These are phyloP conservation scores for Albifimbria verrucaria DNA, from an alignment of 2,329 filamentous ascomycete species.

Conservation along the genomic window DNA sequence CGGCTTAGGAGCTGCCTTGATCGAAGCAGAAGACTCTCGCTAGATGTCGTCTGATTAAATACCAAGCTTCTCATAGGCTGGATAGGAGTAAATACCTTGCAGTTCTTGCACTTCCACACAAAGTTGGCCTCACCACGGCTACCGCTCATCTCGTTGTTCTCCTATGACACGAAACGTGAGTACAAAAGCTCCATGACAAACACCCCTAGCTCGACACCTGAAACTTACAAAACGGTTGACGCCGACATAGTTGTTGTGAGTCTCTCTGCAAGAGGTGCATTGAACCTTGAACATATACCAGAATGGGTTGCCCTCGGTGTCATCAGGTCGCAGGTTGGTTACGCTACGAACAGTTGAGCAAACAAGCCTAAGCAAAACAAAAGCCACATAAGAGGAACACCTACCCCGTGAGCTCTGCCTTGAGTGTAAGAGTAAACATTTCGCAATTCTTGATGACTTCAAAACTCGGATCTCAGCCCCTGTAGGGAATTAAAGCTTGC, in stretches of 20 bases:
- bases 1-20: conserved; percentile 68
- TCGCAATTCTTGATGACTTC: not conserved
- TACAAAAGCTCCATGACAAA: not conserved
- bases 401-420: conserved; percentile 68
- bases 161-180: conserved; percentile 48
- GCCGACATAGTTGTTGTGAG: conserved; percentile 79
- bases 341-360: conserved; percentile 55
- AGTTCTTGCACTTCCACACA: conserved; percentile 99
- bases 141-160: conserved; percentile 85
- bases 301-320: conserved; percentile 79
- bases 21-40: conserved; percentile 82
- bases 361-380: conserved; percentile 4
- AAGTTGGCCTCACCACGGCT: conserved; percentile 97
- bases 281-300: conserved; percentile 98
- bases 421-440: conserved; percentile 64
- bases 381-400: conserved; percentile 14
- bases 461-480: too few relatives aligned
- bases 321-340: conserved; percentile 81
- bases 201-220: not conserved
- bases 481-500: too few relatives aligned
- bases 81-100: too few relatives aligned
- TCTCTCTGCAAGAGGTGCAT: conserved; percentile 95
- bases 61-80: too few relatives aligned
- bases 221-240: conserved; percentile 79
- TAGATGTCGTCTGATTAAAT: conserved; percentile 27